Base-by-base conservation (phyloP, 2,329 filamentous ascomycete species). In the Paracoccidioides lutzii region DNA sequence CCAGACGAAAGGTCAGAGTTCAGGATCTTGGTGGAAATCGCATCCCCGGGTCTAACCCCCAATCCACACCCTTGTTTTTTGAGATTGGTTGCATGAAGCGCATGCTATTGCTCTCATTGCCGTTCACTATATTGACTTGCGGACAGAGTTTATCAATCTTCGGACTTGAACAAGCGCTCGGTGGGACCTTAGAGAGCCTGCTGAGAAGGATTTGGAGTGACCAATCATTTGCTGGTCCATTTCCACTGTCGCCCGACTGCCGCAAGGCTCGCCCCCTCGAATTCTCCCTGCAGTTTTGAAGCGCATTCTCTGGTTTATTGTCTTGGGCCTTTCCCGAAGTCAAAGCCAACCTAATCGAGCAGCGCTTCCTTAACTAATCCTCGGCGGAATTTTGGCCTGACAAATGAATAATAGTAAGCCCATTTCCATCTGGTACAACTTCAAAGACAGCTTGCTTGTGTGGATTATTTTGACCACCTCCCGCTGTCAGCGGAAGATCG, bases 401-500 rank as follows among this genome's bases (percentile, higher is more conserved):
- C 59, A 59, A 61, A 62, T 63, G 61, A 61, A 60, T 61, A 56
- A 59, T 58, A 60, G 61, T 63, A 62, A 63, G 61, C 60, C 60
- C 59, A 57, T 60, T 62, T 56, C 56, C 42, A 57, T 59, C 49
- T 60, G 58, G 55, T 62, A 56, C 55, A 56, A 63, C 59, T 61
- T 58, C 28, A 56, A 33, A 46, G 32, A 43, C 41, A 53, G 53
- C 53, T 51, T 53, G 38, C 53, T 51, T 53, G 38, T 53, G 33
- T 49, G 50, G 28, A 33, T 53, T 55, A 14, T 53, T 54, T 50
- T 32, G 45, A 48, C 41, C 33, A 35, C 30, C 44, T 28, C 32
- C 54, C 49, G 54, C 53, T 55, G 55, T 57, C 53, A 57, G 45
- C 55, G 57, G 56, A 53, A 55, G 52, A 58, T 58, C 54, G 52